Evolutionary conservation across 257 asterid genomes (phyloP).

Genomic region (Solanum bukasovii): DNA sequence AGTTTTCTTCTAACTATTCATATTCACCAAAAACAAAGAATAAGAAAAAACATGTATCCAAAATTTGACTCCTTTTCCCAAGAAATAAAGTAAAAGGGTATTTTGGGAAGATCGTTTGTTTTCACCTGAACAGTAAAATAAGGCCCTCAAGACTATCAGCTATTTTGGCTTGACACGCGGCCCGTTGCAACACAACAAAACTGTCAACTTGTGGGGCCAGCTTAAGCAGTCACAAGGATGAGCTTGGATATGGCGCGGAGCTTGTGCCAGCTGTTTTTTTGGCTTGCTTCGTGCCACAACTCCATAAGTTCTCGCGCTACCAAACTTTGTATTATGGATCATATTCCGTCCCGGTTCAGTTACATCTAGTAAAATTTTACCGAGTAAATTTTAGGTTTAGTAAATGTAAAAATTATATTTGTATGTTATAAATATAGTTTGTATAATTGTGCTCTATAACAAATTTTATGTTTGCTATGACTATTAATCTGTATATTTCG

Average conservation of each 20-base stretch:
- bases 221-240: neutral
- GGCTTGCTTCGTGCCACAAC: neutral
- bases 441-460: too few species aligned
- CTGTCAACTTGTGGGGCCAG: neutral
- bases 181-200: neutral
- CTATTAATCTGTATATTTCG: too few species aligned
- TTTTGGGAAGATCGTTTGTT: neutral
- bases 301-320: neutral
- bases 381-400: too few species aligned
- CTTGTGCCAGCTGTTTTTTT: conserved; percentile 2
- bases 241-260: neutral
- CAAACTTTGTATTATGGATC: neutral
- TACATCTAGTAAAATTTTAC: too few species aligned
- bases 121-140: neutral
- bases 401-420: too few species aligned
- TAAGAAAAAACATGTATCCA: neutral
- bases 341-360: neutral
- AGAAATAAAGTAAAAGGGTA: neutral
- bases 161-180: neutral
- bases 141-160: neutral
- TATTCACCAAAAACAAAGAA: neutral
- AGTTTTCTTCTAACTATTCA: neutral
- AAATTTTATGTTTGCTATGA: too few species aligned
- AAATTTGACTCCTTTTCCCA: neutral
- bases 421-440: too few species aligned